Evolutionary conservation across 2,329 filamentous ascomycete genomes (phyloP).

Genomic region (Chaetomium strumarium): DNA sequence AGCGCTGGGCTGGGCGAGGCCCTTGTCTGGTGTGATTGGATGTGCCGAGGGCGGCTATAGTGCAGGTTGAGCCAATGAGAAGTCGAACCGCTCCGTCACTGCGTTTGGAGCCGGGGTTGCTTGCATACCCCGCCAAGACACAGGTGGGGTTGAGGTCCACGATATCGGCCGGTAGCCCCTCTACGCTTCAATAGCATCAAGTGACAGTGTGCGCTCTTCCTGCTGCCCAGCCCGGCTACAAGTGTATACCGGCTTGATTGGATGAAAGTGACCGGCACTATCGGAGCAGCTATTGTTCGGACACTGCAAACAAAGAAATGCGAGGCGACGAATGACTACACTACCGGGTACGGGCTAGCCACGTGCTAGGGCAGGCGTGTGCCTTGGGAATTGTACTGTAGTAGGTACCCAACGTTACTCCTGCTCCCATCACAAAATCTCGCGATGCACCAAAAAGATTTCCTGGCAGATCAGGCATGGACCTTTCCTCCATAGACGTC

Average conservation of each 20-base stretch:
- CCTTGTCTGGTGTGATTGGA: slow-evolving; percentile 27
- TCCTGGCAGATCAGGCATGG: background rate
- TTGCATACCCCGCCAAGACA: slow-evolving; percentile 12
- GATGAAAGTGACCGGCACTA: background rate
- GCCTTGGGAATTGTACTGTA: background rate
- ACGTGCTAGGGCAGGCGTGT: background rate
- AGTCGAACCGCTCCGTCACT: slow-evolving; percentile 24
- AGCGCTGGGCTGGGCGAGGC: slow-evolving; percentile 1
- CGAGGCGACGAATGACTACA: background rate
- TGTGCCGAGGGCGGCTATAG: slow-evolving; percentile 37
- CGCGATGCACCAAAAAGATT: background rate
- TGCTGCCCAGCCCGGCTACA: background rate
- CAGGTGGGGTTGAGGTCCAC: background rate
- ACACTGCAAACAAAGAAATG: slow-evolving; percentile 7
- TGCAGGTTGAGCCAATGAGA: slow-evolving; percentile 31
- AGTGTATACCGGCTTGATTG: background rate
- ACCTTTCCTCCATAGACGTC: background rate
- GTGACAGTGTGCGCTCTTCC: slow-evolving; percentile 15
- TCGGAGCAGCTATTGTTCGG: background rate
- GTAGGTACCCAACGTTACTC: too few relatives aligned
- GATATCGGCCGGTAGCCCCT: slow-evolving; percentile 23
- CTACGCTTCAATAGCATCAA: slow-evolving; percentile 22
- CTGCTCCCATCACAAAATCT: too few relatives aligned
- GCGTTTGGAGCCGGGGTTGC: slow-evolving; percentile 19
- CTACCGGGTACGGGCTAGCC: too few relatives aligned